Percentiles rank a stretch among this genome's conserved stretches.
Conservation (phyloP, 805 yeast species). For the Nakazawaea holstii region DNA sequence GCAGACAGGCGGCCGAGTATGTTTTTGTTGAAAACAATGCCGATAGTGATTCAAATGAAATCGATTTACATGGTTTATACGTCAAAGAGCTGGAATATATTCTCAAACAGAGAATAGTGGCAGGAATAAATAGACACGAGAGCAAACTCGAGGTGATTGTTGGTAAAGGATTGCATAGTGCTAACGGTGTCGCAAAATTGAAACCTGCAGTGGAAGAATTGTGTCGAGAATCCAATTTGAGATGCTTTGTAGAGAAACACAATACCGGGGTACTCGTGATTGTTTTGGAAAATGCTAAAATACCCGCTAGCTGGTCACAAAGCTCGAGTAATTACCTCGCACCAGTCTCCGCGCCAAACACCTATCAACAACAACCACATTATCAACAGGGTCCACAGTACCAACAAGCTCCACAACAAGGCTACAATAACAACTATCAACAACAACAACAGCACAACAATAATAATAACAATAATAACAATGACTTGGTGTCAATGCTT, state of each 20-base stretch:
- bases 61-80: conserved; percentile 87
- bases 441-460: conserved; percentile 26
- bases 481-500: neutral
- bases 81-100: conserved; percentile 84
- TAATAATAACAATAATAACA: conserved; percentile 21
- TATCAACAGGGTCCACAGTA: conserved; percentile 21
- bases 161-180: conserved; percentile 88
- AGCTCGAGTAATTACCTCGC: conserved; percentile 17
- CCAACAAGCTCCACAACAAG: conserved; percentile 10
- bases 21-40: conserved; percentile 85
- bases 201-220: conserved; percentile 84
- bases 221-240: conserved; percentile 62
- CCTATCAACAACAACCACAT: conserved; percentile 17
- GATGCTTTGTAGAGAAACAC: conserved; percentile 55
- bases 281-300: conserved; percentile 45
- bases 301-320: conserved; percentile 33
- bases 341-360: conserved; percentile 12
- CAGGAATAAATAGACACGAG: conserved; percentile 56
- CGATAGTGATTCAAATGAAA: conserved; percentile 80
- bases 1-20: conserved; percentile 81
- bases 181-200: conserved; percentile 75
- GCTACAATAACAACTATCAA: conserved; percentile 23
- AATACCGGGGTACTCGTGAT: conserved; percentile 81
- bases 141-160: conserved; percentile 73
- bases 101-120: conserved; percentile 66